phyloP scores from a whole-genome alignment of 1,284 basidiomycete species.

The Ustilago esculenta region DNA sequence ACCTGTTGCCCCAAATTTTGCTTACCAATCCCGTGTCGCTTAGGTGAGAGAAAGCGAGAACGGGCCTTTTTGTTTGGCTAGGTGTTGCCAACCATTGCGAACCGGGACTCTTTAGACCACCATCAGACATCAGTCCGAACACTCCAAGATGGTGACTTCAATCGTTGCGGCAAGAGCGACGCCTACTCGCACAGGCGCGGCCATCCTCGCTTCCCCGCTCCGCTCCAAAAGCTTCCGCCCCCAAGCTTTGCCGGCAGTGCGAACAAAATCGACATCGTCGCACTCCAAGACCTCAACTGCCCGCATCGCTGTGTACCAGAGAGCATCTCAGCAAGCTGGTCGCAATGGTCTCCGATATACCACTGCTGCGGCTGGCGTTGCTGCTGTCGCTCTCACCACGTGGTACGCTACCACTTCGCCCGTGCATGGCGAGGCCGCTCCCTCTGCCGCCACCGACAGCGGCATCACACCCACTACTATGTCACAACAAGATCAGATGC shows the following conservation, averaged over 20 bases:
- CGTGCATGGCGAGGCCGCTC: constrained; percentile 33
- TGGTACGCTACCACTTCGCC: constrained; percentile 30
- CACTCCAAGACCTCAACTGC: constrained; percentile 1
- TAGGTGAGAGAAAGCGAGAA: constrained; percentile 27
- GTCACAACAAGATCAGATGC: constrained; percentile 61
- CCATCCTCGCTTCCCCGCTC: neutral
- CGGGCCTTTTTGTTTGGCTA: constrained; percentile 7
- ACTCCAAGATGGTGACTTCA: constrained; percentile 12
- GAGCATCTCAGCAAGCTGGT: neutral
- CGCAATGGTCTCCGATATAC: constrained; percentile 9
- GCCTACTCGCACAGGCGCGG: constrained; percentile 11
- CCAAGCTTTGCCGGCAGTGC: constrained; percentile 6
- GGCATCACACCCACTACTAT: constrained; percentile 34
- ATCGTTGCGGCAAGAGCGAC: constrained; percentile 9
- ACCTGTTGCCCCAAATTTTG: neutral
- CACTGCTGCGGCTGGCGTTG: constrained; percentile 13
- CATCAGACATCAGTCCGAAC: neutral
- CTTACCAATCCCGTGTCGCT: constrained; percentile 33
- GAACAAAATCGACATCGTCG: constrained; percentile 22
- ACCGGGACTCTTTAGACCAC: neutral
- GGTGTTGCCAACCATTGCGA: neutral
- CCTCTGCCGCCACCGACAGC: constrained; percentile 17
- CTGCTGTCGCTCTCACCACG: constrained; percentile 22
- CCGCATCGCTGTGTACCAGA: neutral
- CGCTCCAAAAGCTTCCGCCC: constrained; percentile 2